These are phyloP conservation scores for Blastocladiella emersonii DNA, from an alignment of 371 early-diverging fungal genomes.

Conservation along the genomic window DNA sequence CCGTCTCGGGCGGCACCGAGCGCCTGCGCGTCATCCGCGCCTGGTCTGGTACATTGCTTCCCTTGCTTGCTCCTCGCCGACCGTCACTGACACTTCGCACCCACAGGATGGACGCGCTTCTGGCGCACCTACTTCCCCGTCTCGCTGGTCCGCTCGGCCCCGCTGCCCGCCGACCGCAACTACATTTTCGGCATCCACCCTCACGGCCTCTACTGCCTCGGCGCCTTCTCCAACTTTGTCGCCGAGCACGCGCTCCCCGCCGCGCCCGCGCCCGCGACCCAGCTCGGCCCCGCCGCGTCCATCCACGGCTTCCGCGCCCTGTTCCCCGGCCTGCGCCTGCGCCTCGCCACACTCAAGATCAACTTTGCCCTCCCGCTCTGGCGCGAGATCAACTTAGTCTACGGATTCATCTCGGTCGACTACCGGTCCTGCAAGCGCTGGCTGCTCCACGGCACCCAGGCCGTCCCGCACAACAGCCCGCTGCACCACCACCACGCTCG, in stretches of 20 bases:
- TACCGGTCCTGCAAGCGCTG: constrained; percentile 3
- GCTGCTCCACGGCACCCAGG: background rate
- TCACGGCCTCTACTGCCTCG: constrained; percentile 65
- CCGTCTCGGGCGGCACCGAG: background rate
- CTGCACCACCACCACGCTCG: no score
- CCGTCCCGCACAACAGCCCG: background rate
- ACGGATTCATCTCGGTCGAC: constrained; percentile 4
- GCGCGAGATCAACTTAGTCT: constrained; percentile 15
- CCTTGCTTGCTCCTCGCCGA: background rate
- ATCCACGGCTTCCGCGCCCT: constrained; percentile 13
- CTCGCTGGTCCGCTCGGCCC: background rate
- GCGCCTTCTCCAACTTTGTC: constrained; percentile 53
- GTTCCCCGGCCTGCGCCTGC: constrained; percentile 27
- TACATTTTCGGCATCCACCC: constrained; percentile 69
- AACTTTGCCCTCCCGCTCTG: constrained; percentile 29
- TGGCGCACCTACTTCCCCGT: background rate
- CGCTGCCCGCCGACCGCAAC: constrained; percentile 1
- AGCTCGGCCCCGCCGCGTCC: constrained; percentile 40
- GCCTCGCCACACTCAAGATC: constrained; percentile 24
- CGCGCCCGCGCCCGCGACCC: constrained; percentile 43
- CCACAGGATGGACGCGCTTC: background rate
- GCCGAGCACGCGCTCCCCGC: constrained; percentile 40
- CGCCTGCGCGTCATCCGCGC: background rate
- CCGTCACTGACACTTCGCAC: background rate
- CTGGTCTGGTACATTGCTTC: background rate